phyloP scores from a whole-genome alignment of 306 rosid genomes.

The Cotoneaster glaucophyllus region DNA sequence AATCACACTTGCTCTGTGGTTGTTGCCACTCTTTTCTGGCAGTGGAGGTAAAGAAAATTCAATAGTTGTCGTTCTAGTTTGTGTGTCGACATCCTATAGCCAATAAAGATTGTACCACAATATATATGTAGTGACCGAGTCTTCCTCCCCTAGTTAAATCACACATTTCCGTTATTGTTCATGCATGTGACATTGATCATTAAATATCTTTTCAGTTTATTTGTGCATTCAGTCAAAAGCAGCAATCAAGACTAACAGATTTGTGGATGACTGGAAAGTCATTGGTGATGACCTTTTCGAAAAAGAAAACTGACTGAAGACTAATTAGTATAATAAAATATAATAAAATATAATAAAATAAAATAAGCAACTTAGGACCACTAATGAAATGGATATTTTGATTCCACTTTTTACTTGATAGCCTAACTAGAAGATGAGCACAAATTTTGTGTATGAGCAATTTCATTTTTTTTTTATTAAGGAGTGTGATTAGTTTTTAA shows the following conservation, averaged over 20 bases:
- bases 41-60: background rate
- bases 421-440: too few species aligned
- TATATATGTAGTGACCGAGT: too few species aligned
- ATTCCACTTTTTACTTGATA: background rate
- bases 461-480: too few species aligned
- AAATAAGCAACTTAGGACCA: background rate
- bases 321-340: background rate
- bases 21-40: background rate
- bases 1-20: too few species aligned
- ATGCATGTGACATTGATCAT: background rate
- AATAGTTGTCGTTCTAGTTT: background rate
- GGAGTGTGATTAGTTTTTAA: too few species aligned
- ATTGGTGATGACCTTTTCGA: background rate
- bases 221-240: background rate
- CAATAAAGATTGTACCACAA: background rate
- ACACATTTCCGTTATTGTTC: background rate
- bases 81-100: background rate
- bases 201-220: background rate
- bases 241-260: background rate
- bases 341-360: too few species aligned
- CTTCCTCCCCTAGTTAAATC: background rate
- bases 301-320: background rate
- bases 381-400: background rate
- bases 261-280: background rate
- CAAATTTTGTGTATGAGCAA: too few species aligned